Conservation (phyloP, 1,284 basidiomycete genomes). For the Trametes sp. region DNA sequence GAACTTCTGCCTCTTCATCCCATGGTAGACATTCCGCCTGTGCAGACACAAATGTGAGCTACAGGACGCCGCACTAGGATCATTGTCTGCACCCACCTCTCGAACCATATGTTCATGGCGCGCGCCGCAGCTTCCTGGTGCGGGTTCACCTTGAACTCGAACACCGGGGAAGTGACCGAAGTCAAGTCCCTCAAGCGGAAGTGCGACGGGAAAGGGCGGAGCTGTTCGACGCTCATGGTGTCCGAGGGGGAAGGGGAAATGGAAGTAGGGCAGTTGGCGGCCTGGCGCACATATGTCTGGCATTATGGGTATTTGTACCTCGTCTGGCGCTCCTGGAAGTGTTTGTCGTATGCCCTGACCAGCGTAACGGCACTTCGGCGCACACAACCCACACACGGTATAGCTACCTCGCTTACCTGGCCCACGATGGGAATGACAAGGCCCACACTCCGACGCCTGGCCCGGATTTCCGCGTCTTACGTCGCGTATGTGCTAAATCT, state of each 20-base stretch:
- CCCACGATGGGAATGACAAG: conserved; percentile 10
- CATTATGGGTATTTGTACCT: conserved; percentile 23
- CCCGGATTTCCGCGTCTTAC: conserved; percentile 1
- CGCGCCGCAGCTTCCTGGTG: conserved; percentile 25
- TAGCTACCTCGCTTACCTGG: conserved; percentile 16
- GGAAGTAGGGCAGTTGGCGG: not conserved
- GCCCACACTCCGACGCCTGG: conserved; percentile 9
- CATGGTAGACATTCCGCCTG: conserved; percentile 33
- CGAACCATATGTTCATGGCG: conserved; percentile 31
- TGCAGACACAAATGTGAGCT: not conserved
- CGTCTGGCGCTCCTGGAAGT: conserved; percentile 12
- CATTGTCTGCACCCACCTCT: conserved; percentile 28
- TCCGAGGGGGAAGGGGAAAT: not conserved
- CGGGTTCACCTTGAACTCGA: conserved; percentile 35
- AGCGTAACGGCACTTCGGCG: conserved; percentile 10
- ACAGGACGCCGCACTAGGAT: not conserved
- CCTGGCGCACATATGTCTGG: not conserved
- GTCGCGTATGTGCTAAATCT: conserved; percentile 1
- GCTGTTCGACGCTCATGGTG: conserved; percentile 32
- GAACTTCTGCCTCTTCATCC: conserved; percentile 31
- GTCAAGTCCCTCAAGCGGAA: conserved; percentile 33
- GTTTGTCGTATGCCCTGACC: conserved; percentile 2
- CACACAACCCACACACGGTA: conserved; percentile 12
- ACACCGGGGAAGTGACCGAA: conserved; percentile 28
- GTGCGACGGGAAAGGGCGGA: conserved; percentile 33